These are phyloP conservation scores for Lactifluus hygrophoroides DNA, from an alignment of 768 basidiomycete species.

Conservation along the genomic window DNA sequence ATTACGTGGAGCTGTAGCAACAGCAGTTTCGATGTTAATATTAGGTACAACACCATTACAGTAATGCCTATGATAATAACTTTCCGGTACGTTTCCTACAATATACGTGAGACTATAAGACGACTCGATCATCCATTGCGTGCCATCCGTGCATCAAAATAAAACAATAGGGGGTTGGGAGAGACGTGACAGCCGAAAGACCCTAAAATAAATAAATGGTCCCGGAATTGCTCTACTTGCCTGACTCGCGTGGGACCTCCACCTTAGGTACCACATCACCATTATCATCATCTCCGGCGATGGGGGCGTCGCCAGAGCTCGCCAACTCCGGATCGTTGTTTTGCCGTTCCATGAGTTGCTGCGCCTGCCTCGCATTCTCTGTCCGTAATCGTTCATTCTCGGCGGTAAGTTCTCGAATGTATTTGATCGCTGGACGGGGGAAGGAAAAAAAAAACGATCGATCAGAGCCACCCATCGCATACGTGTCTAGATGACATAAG, in stretches of 20 bases:
- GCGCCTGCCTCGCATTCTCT: conserved; percentile 11
- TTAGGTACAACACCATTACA: conserved; percentile 9
- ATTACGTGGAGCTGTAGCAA: conserved; percentile 9
- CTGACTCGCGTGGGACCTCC: not conserved
- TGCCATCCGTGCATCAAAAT: conserved; percentile 10
- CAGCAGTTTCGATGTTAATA: conserved; percentile 3
- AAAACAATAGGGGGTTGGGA: conserved; percentile 2
- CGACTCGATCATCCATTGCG: conserved; percentile 11
- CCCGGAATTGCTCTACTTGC: conserved; percentile 12
- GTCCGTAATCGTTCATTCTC: conserved; percentile 14
- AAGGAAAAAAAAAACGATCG: not conserved
- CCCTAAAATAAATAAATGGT: conserved; percentile 13
- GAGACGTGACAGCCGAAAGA: not conserved
- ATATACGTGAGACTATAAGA: conserved; percentile 1
- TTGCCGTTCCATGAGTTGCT: not conserved
- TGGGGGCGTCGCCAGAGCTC: conserved; percentile 3
- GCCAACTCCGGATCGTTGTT: conserved; percentile 5
- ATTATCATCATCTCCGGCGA: not conserved
- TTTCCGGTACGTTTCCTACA: conserved; percentile 8
- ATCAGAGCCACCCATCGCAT: not conserved
- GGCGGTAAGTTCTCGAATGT: conserved; percentile 13
- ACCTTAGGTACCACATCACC: not conserved
- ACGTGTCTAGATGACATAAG: not conserved
- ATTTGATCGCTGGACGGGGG: conserved; percentile 14
- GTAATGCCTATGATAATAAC: conserved; percentile 14